These are phyloP conservation scores for Chenopodium suecicum DNA, from an alignment of 148 eudicot species.

Conservation along the genomic window DNA sequence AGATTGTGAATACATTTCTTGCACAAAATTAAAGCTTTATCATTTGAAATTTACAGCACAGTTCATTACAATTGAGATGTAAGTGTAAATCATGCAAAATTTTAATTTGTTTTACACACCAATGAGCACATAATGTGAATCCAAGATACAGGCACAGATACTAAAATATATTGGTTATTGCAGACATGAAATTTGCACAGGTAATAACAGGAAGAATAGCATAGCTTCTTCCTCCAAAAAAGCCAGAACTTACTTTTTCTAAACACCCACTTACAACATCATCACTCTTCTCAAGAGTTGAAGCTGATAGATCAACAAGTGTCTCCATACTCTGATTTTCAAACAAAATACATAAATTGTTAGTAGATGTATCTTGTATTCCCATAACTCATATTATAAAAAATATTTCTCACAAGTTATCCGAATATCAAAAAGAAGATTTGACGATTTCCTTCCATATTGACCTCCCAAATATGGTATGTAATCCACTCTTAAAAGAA, in stretches of 20 bases:
- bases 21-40: neutral
- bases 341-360: slow-evolving; percentile 13
- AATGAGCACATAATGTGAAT: neutral
- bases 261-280: slow-evolving; percentile 36
- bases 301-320: slow-evolving; percentile 63
- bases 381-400: neutral
- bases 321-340: slow-evolving; percentile 63
- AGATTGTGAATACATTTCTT: neutral
- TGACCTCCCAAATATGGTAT: neutral
- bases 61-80: neutral
- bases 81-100: neutral
- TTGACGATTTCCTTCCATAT: neutral
- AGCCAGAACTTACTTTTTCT: slow-evolving; percentile 43
- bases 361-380: neutral
- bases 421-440: neutral
- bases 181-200: neutral
- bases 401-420: neutral
- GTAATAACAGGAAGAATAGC: neutral
- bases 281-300: slow-evolving; percentile 47
- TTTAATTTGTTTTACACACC: neutral
- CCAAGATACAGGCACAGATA: neutral
- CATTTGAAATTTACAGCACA: neutral
- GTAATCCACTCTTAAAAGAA: neutral
- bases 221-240: neutral
- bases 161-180: neutral